phyloP scores from a whole-genome alignment of 2,329 filamentous ascomycete genomes.

The Colletotrichum sp. region DNA sequence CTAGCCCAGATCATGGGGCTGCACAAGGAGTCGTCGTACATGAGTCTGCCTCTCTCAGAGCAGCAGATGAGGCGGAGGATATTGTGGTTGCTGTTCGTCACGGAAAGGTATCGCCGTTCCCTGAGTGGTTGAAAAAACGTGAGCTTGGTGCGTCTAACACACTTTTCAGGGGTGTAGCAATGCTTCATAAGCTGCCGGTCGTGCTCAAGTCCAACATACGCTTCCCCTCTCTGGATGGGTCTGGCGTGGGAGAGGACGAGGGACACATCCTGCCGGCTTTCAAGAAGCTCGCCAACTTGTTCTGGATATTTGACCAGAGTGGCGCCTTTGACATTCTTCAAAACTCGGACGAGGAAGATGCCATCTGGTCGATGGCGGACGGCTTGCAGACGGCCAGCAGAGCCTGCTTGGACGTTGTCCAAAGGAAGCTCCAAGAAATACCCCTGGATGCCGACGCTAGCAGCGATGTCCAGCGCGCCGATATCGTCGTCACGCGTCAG shows the following conservation, averaged over 20 bases:
- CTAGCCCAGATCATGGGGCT: constrained; percentile 54
- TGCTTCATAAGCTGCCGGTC: constrained; percentile 54
- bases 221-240: constrained; percentile 38
- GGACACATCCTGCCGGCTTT: constrained; percentile 52
- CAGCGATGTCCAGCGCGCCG: constrained; percentile 54
- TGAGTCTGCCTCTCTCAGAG: constrained; percentile 36
- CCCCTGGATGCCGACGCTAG: constrained; percentile 40
- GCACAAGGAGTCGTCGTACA: constrained; percentile 47
- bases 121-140: not conserved
- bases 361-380: constrained; percentile 30
- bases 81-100: constrained; percentile 42
- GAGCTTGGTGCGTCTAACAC: not conserved
- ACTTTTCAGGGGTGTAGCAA: constrained; percentile 46
- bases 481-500: constrained; percentile 53
- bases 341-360: constrained; percentile 36
- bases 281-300: constrained; percentile 51
- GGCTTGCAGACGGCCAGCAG: constrained; percentile 20
- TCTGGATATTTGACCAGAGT: constrained; percentile 55
- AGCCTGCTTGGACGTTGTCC: constrained; percentile 41
- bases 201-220: constrained; percentile 44
- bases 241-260: constrained; percentile 39
- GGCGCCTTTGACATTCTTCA: constrained; percentile 52
- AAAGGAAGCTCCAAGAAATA: constrained; percentile 46
- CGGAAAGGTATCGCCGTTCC: constrained; percentile 36
- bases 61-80: constrained; percentile 48